Base-by-base conservation (phyloP, 225 moss, liverwort and hornwort genomes). In the Ulota crispa region DNA sequence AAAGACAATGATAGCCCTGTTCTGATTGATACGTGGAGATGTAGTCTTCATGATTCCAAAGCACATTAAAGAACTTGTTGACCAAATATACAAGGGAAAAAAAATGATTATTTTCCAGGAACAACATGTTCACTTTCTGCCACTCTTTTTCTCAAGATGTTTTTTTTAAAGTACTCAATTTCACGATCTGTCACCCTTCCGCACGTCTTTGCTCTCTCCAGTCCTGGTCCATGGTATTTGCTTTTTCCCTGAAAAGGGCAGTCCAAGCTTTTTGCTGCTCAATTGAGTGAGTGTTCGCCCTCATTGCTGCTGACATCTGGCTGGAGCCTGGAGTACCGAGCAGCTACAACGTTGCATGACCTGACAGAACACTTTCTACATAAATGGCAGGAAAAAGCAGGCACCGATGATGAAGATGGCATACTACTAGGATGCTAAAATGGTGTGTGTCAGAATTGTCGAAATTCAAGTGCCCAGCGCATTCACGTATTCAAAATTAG, bases 91-190 rank as follows among this genome's bases (percentile, higher is more conserved):
- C 2, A 26, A 27, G 11, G 13, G 12, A 26, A 26, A 13, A 27
- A 60, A 26, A 27, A 60, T 23, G n/a, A n/a, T 0, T 8, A 72
- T 0, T n/a, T 15, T 31, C 31, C 12, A 72, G 18, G 4, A 50
- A 50, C 16, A 72, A 34, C 52, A n/a, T 26, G 26, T 60, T 60
- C 57, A 24, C 74, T 42, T 74, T 19, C 7, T 2, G 2, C 12
- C 28, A 60, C 60, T 27, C 20, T 20, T 60, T 27, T 26, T 12
- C 57, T 56, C 10, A 37, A 7, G 8, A 23, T 1, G 31, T 6
- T 0, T 21, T 0, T 21, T n/a, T 1, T 0, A 0, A 32, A 9
- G 10, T 0, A 18, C 3, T 10, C 18, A 1, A 50, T 16, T 24
- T 61, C 27, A 27, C 12, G 39, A 41, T 74, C 74, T 74, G 74